These are phyloP conservation scores for Trichoderma atroviride DNA, from an alignment of 2,329 filamentous ascomycete species.

Conservation along the genomic window DNA sequence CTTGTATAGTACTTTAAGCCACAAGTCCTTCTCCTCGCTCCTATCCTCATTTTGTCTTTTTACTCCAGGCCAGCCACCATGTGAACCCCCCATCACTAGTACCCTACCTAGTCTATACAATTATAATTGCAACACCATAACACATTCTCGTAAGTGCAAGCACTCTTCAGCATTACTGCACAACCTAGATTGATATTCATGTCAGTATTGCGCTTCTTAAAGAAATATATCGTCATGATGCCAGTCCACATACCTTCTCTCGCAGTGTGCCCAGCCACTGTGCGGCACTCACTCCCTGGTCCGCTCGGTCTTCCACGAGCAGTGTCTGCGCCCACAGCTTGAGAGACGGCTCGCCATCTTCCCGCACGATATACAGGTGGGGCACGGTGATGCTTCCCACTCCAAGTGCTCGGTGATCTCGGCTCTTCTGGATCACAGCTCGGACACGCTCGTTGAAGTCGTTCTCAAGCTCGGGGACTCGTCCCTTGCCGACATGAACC, in stretches of 20 bases:
- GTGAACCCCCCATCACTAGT: neutral
- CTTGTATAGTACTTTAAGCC: conserved; percentile 6
- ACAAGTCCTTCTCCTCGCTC: conserved; percentile 17
- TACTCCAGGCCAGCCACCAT: conserved; percentile 6
- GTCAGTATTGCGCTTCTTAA: neutral
- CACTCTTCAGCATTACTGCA: conserved; percentile 21
- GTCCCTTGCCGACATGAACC: conserved; percentile 87
- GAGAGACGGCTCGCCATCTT: conserved; percentile 93
- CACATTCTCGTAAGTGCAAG: neutral
- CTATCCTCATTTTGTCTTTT: conserved; percentile 7
- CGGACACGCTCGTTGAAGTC: conserved; percentile 96
- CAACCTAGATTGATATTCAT: neutral
- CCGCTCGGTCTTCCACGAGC: conserved; percentile 90
- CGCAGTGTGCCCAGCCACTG: conserved; percentile 91
- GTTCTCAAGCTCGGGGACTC: conserved; percentile 83
- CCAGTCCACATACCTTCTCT: conserved; percentile 75
- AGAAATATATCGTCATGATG: neutral
- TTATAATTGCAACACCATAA: conserved; percentile 5
- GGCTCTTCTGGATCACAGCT: conserved; percentile 87
- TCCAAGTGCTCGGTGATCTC: conserved; percentile 81
- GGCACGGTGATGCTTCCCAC: conserved; percentile 93
- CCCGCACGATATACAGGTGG: conserved; percentile 88
- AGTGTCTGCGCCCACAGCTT: conserved; percentile 97
- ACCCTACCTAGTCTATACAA: conserved; percentile 26
- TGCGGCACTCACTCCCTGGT: conserved; percentile 87